Evolutionary conservation across 345 rosid species (phyloP).

Genomic region (Bruguiera sexangula): DNA sequence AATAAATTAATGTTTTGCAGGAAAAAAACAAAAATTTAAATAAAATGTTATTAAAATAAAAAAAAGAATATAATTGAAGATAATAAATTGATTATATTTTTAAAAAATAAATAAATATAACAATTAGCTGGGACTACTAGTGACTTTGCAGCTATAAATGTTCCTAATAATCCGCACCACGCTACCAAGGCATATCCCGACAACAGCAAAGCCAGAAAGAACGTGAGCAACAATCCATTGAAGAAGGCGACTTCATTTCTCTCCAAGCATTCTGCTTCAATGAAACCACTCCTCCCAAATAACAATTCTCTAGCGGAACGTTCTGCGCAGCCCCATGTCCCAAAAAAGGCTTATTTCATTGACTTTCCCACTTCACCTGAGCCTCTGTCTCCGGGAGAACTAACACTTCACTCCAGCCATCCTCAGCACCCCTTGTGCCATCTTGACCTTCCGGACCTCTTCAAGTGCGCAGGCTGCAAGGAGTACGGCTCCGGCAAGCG

Average conservation of each 20-base stretch:
- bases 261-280: slow-evolving; percentile 12
- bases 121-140: not conserved
- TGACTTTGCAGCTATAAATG: slow-evolving; percentile 37
- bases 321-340: not conserved
- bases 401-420: slow-evolving; percentile 54
- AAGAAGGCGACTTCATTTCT: slow-evolving; percentile 21
- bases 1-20: no score
- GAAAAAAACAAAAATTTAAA: no score
- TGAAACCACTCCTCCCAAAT: slow-evolving; percentile 10
- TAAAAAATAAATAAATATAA: no score
- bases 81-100: no score
- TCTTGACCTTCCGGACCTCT: slow-evolving; percentile 49
- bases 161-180: slow-evolving; percentile 10
- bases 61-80: no score
- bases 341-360: slow-evolving; percentile 3
- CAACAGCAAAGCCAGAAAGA: no score
- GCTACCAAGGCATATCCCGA: not conserved
- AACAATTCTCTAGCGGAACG: not conserved
- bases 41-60: no score
- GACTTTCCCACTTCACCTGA: slow-evolving; percentile 60
- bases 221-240: slow-evolving; percentile 14
- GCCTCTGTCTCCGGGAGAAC: slow-evolving; percentile 39
- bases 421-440: slow-evolving; percentile 53
- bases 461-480: slow-evolving; percentile 69
- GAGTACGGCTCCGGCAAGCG: slow-evolving; percentile 77